Conservation (phyloP, 495 filamentous ascomycete species). For the Lentithecium fluviatile region DNA sequence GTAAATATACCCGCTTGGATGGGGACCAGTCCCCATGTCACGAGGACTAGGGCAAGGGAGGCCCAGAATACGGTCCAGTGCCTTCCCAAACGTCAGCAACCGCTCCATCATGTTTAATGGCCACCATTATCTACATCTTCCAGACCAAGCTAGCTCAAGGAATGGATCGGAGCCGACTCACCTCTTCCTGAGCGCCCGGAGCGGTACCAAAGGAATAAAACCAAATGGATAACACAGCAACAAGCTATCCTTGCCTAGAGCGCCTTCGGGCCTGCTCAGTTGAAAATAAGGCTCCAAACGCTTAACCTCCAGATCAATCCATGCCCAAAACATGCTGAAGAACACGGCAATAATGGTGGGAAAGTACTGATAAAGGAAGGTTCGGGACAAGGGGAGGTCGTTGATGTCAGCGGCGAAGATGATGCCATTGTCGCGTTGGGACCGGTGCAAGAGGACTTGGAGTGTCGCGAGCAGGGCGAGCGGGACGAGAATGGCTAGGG, state of each 20-base stretch:
- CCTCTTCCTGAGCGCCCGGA: conserved; percentile 44
- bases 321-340: conserved; percentile 49
- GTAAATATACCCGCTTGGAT: conserved; percentile 46
- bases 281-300: conserved; percentile 52
- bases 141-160: background rate
- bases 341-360: conserved; percentile 48
- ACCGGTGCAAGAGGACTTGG: conserved; percentile 7
- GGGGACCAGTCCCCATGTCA: conserved; percentile 51
- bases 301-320: conserved; percentile 50
- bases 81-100: conserved; percentile 32
- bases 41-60: conserved; percentile 43
- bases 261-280: conserved; percentile 46
- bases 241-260: conserved; percentile 44
- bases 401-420: conserved; percentile 37
- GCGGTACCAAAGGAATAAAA: conserved; percentile 50
- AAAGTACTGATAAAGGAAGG: conserved; percentile 45
- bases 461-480: background rate
- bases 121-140: too few species aligned
- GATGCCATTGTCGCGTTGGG: conserved; percentile 41
- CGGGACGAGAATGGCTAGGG: conserved; percentile 1
- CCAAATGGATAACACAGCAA: conserved; percentile 52
- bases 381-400: conserved; percentile 1
- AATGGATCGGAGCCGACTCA: conserved; percentile 19
- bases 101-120: too few species aligned
- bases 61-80: conserved; percentile 49